Base-by-base conservation (phyloP, 2,329 filamentous ascomycete genomes). In the Fusarium sp. region DNA sequence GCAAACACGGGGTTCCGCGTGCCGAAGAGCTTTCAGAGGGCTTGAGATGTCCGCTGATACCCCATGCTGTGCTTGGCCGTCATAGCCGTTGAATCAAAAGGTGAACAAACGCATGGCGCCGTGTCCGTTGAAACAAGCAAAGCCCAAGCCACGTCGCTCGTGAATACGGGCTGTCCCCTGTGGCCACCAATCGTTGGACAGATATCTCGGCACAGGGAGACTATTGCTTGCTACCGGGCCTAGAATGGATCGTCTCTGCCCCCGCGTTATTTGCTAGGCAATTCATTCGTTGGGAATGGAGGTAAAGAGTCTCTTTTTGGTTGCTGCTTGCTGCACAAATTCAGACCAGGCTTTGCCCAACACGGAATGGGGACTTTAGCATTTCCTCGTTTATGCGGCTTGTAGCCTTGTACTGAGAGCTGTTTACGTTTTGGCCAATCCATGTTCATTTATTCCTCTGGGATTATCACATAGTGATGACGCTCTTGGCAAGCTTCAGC, bases 81-180 rank as follows among this genome's bases (percentile, higher is more conserved):
- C 30, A 30, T 56, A 42, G 36, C 62, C 48, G 51, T 32, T 61
- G 68, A 72, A 72, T 55, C 36, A 68, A 67, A 68, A 57, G 41
- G 47, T 45, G 57, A 68, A 28, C 38, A 72, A 58, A 65, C 42
- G 64, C 42, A 61, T 59, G 62, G 62, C 54, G 55, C 62, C 30
- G 50, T 69, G 57, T 24, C 48, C 44, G 44, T 66, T 74, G 68
- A 74, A 66, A 70, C 67, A 62, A 57, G 45, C 62, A 47, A 58
- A 68, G 56, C 24, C 54, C 34, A 74, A 73, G 68, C 72, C 72
- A 74, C 68, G 68, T 75, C 62, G 72, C 61, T 48, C 71, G 38
- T 75, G 72, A 72, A 74, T 74, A 72, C 72, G 68, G 72, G 72
- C 48, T 74, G 63, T 52, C 59, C 62, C 68, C 57, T 59, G 52